Evolutionary conservation across 1,284 basidiomycete genomes (phyloP), one percentile per base, ranked within the genome.

Genomic region (Pterulicium gracile): DNA sequence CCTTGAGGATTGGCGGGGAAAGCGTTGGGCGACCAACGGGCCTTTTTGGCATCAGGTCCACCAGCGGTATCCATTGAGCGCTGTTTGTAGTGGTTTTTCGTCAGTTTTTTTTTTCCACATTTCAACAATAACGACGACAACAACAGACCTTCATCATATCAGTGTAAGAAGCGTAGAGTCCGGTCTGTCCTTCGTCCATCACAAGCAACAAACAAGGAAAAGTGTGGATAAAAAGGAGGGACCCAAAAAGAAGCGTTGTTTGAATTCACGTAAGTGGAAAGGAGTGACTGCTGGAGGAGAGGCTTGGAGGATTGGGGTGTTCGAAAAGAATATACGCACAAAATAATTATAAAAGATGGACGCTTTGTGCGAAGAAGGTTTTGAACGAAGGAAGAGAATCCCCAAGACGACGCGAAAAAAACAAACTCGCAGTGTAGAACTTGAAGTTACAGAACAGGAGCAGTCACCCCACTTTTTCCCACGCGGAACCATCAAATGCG

Each of bases 41-140:
- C 79, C 67, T 89, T 90, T 75, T 90, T 91, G 45, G 83, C 72
- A 64, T 88, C 84, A 56, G 84, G 82, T 57, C 84, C 85, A 58
- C 79, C 80, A 53, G 76, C 72, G 58, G 80, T 63, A 66, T 91
- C 88, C 72, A 90, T 86, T 49, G 86, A 77, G 65, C 80, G 73
- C 82, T 85, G n/a, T n/a, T n/a, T n/a, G 61, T 19, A 39, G 42
- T 44, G 47, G 43, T n/a, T 40, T 45, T 43, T 48, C 41, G 23
- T 2, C 24, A 27, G 23, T 21, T 39, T 34, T 36, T n/a, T n/a
- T n/a, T n/a, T n/a, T n/a, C n/a, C 48, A 43, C 36, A 47, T 17
- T 35, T 40, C 3, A 42, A 22, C 1, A 4, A 36, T n/a, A 21
- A 20, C n/a, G n/a, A n/a, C n/a, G 24, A 42, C 39, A 27, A 23